Conservation (phyloP, 75 land plant species). For the Ceratopteris richardii region DNA sequence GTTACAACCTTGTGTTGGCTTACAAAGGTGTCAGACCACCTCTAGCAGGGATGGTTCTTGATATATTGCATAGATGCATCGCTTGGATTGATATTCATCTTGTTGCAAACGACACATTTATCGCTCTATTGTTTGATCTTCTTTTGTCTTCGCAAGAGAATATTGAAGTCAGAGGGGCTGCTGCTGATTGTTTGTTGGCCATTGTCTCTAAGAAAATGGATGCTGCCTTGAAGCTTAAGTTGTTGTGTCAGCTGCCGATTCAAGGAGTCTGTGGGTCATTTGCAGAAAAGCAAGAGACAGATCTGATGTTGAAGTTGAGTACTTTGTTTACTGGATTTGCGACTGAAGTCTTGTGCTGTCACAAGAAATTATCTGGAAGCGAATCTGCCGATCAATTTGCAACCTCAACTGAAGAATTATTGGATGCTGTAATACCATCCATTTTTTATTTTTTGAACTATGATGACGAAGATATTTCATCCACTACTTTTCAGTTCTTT, state of each 20-base stretch:
- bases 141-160: constrained; percentile 33
- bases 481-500: constrained; percentile 68
- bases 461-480: constrained; percentile 52
- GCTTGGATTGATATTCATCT: constrained; percentile 92
- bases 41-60: constrained; percentile 53
- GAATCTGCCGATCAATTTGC: constrained; percentile 24
- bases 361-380: constrained; percentile 44
- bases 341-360: constrained; percentile 70
- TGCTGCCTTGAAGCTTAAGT: constrained; percentile 50
- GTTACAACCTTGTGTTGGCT: constrained; percentile 62
- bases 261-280: constrained; percentile 51
- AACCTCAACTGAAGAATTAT: constrained; percentile 34
- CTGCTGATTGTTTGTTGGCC: constrained; percentile 68
- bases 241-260: constrained; percentile 56
- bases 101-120: constrained; percentile 75
- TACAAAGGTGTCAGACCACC: constrained; percentile 59
- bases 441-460: constrained; percentile 77
- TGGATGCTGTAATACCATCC: constrained; percentile 83
- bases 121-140: constrained; percentile 72
- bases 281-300: constrained; percentile 45
- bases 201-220: constrained; percentile 93
- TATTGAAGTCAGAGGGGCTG: constrained; percentile 60
- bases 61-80: constrained; percentile 66
- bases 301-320: constrained; percentile 49
- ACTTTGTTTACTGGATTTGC: constrained; percentile 75